A percentile compares a stretch with the other conserved stretches of the same genome.
Conservation (phyloP, 371 early-diverging fungal species). For the Rhizopus arrhizus region DNA sequence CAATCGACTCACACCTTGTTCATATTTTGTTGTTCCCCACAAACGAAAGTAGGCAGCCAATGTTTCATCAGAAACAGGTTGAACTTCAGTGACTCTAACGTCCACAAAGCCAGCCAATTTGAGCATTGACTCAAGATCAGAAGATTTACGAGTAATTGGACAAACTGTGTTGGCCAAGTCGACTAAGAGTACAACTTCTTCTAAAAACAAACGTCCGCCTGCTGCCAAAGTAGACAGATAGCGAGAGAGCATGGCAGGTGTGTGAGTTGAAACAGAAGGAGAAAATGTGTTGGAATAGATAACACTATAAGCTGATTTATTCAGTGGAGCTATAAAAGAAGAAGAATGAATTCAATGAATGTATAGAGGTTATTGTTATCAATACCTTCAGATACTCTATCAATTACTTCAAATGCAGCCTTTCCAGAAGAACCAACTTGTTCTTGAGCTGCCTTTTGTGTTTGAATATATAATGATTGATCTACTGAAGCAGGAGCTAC, state of each 20-base stretch:
- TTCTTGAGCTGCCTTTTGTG: constrained; percentile 29
- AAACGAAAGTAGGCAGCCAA: constrained; percentile 44
- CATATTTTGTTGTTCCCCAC: constrained; percentile 48
- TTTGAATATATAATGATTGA: constrained; percentile 31
- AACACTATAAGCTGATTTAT: constrained; percentile 30
- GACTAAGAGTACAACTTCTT: constrained; percentile 41
- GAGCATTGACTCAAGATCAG: constrained; percentile 47
- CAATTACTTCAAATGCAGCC: constrained; percentile 47
- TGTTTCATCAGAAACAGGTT: constrained; percentile 46
- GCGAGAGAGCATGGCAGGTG: constrained; percentile 44
- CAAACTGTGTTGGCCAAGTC: constrained; percentile 39
- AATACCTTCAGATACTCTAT: constrained; percentile 52
- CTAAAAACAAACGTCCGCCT: constrained; percentile 37
- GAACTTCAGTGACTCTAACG: constrained; percentile 31
- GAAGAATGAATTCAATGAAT: constrained; percentile 70
- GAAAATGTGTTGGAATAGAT: constrained; percentile 47
- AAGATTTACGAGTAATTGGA: constrained; percentile 46
- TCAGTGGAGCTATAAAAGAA: constrained; percentile 60
- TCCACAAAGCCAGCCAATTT: constrained; percentile 53
- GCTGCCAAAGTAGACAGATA: constrained; percentile 39
- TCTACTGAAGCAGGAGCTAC: constrained; percentile 44
- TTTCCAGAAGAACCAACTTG: constrained; percentile 49
- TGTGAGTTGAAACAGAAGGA: constrained; percentile 41
- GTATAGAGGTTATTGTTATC: constrained; percentile 6
- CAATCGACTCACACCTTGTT: constrained; percentile 50